Evolutionary conservation across 768 basidiomycete species (phyloP), one percentile per base, ranked within the genome.

Genomic region (Tremella mesenterica): DNA sequence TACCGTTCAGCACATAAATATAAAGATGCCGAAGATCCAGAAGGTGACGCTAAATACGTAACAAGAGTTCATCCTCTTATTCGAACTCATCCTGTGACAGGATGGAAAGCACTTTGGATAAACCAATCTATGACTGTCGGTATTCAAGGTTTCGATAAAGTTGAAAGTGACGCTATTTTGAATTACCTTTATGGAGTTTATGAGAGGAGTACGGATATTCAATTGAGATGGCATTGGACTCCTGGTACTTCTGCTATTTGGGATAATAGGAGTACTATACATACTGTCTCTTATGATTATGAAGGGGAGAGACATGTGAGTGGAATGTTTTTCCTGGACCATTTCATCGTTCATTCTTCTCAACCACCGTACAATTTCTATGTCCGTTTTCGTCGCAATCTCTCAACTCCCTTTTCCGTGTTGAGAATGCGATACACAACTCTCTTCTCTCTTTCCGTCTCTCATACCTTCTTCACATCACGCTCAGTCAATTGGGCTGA

Each of bases 261-360:
- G 74, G 68, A 74, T 62, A 75, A 75, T 57, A 50, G 67, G 39
- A 54, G 58, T 10, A 69, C 62, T 9, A 65, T 70, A 48, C 75
- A 76, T 54, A 63, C 66, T 14, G 75, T 74, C 5, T 72, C 73
- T 0, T 73, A 70, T 57, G 76, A 77, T 54, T 77, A 77, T 59
- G 57, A 54, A 4, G 67, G 66, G 16, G 59, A 60, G 23, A 73
- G 79, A 44, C 61, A 64, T 43, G 67, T 73, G 21, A 43, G 50
- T 48, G 16, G 27, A 21, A 9, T 14, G 16, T 27, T 27, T 27
- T 21, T 44, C 30, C 16, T 18, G 12, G 48, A 44, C 10, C 26
- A 48, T 16, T 13, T 16, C 28, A 8, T 16, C 14, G 38, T 16
- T 41, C n/a, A 41, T 4, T 5, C 38, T n/a, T n/a, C n/a, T 31